These are phyloP conservation scores for Vitellaria paradoxa DNA, from an alignment of 179 eudicot genomes.

Conservation along the genomic window DNA sequence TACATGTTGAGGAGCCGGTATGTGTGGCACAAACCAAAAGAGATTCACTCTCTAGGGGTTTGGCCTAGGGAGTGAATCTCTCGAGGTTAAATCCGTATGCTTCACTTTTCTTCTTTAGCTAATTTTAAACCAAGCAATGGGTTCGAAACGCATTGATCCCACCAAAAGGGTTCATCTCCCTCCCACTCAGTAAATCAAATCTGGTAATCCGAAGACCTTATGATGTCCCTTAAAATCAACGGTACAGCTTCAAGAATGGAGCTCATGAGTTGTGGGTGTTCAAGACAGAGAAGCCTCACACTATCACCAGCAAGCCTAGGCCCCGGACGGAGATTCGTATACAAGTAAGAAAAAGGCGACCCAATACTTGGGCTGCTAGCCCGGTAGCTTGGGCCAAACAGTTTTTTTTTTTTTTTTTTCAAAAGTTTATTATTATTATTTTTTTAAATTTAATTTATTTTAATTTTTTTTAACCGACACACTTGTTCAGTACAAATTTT, in stretches of 20 bases:
- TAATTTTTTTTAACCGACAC: no score
- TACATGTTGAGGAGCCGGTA: no score
- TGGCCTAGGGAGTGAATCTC: no score
- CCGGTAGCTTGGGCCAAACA: no score
- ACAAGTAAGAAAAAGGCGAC: conserved; percentile 6
- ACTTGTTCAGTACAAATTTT: neutral
- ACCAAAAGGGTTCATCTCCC: conserved; percentile 19
- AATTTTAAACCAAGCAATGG: neutral
- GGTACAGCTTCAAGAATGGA: conserved; percentile 28
- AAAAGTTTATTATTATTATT: no score
- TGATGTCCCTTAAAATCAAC: conserved; percentile 13
- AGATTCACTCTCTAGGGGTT: no score
- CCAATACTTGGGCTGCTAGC: no score
- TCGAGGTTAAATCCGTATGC: no score
- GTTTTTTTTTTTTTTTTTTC: no score
- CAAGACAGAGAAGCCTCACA: conserved; percentile 28
- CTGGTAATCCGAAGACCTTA: conserved; percentile 26
- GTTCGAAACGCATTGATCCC: conserved; percentile 14
- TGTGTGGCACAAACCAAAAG: no score
- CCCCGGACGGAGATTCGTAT: conserved; percentile 31
- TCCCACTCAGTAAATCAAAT: conserved; percentile 17
- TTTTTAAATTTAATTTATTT: no score
- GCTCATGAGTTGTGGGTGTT: conserved; percentile 34
- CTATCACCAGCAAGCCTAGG: conserved; percentile 18
- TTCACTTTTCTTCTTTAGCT: neutral